These are phyloP conservation scores for Lanmaoa pseudosensibilis DNA, from an alignment of 768 basidiomycete species.

Conservation along the genomic window DNA sequence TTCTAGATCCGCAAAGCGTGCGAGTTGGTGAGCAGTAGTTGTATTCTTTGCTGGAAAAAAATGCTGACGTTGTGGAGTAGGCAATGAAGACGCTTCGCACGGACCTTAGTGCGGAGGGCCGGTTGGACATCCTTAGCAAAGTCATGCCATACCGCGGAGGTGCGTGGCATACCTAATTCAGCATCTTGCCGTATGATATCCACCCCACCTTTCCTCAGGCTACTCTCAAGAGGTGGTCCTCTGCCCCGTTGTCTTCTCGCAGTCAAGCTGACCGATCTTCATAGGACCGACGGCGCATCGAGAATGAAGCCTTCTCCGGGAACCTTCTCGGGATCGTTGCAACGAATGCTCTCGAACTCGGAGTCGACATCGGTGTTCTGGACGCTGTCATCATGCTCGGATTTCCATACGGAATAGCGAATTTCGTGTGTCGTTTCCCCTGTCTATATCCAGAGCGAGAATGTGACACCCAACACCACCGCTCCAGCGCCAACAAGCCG, in stretches of 20 bases:
- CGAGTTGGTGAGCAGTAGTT: constrained; percentile 57
- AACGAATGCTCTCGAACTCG: constrained; percentile 88
- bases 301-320: constrained; percentile 84
- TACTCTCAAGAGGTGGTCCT: constrained; percentile 65
- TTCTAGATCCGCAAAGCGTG: constrained; percentile 74
- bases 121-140: constrained; percentile 69
- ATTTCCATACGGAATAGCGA: constrained; percentile 77
- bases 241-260: background rate
- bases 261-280: background rate
- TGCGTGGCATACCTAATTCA: constrained; percentile 29
- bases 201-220: constrained; percentile 45
- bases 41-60: background rate
- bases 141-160: constrained; percentile 87
- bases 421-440: constrained; percentile 55
- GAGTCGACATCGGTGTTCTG: constrained; percentile 86
- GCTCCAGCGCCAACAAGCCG: constrained; percentile 80
- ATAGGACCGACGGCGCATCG: constrained; percentile 80
- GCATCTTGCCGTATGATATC: background rate
- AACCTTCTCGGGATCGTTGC: constrained; percentile 82
- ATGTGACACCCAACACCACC: background rate
- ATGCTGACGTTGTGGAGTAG: constrained; percentile 39
- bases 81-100: constrained; percentile 76
- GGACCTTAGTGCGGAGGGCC: constrained; percentile 71
- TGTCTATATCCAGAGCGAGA: background rate
- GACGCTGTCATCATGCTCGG: constrained; percentile 90